Base-by-base conservation (phyloP, 2,329 filamentous ascomycete genomes). In the Graphilbum ipis-grandicollis region DNA sequence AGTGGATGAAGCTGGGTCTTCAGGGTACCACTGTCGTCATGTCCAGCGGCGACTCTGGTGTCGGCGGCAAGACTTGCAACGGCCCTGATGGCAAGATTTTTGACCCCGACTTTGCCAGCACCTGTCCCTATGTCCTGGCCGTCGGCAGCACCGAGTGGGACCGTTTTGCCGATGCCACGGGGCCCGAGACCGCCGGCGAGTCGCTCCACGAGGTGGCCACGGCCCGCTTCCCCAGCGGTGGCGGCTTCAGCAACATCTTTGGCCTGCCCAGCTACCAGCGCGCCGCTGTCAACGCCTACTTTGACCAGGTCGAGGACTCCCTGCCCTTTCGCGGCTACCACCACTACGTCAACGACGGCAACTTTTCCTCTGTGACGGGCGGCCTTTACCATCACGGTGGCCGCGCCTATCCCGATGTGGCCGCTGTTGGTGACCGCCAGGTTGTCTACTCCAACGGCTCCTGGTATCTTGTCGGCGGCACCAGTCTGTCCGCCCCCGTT, bases 401-500 rank as follows among this genome's bases (percentile, higher is more conserved):
- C 17, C 39, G 47, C 10, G 47, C 43, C 9, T 46, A 44, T 26
- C 47, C 47, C n/a, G 47, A 48, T 30, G 46, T 48, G 3, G 38
- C 44, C 5, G 47, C 46, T 9, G 36, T 46, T 8, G 47, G 46
- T 9, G 41, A 51, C 31, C 46, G 48, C 15, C 43, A 50, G 31
- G 41, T 49, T 6, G 42, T 52, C 8, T 43, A 43, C 9, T 41
- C 43, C 21, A 41, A 43, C 33, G 50, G 42, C 41, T 46, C 4
- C 48, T 67, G 44, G 40, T 44, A 41, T 12, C 43, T 39, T 9
- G 37, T 47, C 15, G 60, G 58, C 10, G 68, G 69, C 6, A 68
- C 63, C 5, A 64, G 59, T 14, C 66, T 69, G 19, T 65, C 73
- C 1, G 52, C 67, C 1, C 77, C 77, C 0, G 56, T 69, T 1